Percentiles rank a stretch among this genome's conserved stretches.
phyloP scores from a whole-genome alignment of 129 eudicot genomes.

The Solidago caesia region DNA sequence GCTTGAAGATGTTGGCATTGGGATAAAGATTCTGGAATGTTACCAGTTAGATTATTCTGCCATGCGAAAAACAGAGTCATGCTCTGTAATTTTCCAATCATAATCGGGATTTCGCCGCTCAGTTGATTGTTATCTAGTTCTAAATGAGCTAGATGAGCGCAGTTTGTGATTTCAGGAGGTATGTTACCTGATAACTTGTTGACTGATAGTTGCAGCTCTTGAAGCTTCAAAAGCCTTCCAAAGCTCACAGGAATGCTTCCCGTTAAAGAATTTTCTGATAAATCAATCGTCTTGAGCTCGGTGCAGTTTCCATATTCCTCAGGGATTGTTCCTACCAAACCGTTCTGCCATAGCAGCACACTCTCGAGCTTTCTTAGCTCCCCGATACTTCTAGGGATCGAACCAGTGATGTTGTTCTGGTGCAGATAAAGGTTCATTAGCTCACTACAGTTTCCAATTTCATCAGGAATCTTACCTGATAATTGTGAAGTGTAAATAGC shows the following conservation, averaged over 20 bases:
- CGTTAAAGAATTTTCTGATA: constrained; percentile 66
- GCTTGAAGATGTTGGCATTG: constrained; percentile 76
- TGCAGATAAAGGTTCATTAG: constrained; percentile 65
- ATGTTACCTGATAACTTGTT: constrained; percentile 75
- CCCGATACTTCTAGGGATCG: constrained; percentile 63
- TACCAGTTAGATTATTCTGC: constrained; percentile 86
- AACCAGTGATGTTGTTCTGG: constrained; percentile 78
- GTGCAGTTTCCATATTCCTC: constrained; percentile 65
- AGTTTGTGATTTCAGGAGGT: constrained; percentile 64
- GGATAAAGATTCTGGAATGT: constrained; percentile 70
- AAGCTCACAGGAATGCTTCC: constrained; percentile 77
- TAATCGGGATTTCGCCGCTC: constrained; percentile 70
- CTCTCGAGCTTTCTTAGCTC: constrained; percentile 71
- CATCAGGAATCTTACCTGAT: constrained; percentile 80
- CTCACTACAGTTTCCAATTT: constrained; percentile 81
- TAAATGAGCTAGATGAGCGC: constrained; percentile 61
- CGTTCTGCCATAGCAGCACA: constrained; percentile 82
- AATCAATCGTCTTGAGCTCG: constrained; percentile 59
- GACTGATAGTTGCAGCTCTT: constrained; percentile 78
- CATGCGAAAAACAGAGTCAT: constrained; percentile 89
- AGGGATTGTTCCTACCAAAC: constrained; percentile 73
- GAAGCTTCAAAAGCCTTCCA: constrained; percentile 52
- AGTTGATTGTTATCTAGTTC: constrained; percentile 83
- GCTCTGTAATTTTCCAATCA: constrained; percentile 67
- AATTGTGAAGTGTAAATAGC: constrained; percentile 72